A percentile compares a stretch with the other conserved stretches of the same genome.
Evolutionary conservation across 805 yeast genomes (phyloP).

Genomic region (Candida railenensis): DNA sequence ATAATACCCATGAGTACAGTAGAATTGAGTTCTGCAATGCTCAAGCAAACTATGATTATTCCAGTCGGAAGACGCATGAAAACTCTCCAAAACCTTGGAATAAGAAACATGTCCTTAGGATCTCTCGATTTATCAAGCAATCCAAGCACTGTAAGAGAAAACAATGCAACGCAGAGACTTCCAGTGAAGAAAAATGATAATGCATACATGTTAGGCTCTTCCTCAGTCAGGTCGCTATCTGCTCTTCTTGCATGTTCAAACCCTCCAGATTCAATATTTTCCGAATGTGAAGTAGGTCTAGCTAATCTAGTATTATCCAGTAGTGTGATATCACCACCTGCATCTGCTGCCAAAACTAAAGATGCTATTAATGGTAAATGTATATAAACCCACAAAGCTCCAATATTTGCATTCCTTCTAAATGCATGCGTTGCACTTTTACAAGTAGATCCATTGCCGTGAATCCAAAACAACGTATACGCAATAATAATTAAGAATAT

Average conservation of each 20-base stretch:
- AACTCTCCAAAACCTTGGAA: constrained; percentile 38
- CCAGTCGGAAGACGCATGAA: constrained; percentile 42
- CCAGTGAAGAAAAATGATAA: constrained; percentile 53
- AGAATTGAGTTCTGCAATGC: constrained; percentile 42
- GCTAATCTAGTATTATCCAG: constrained; percentile 17
- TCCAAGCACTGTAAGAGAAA: constrained; percentile 40
- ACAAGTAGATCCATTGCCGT: constrained; percentile 53
- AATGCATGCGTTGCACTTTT: constrained; percentile 52
- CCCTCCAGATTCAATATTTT: background rate
- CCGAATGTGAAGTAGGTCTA: background rate
- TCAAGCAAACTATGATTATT: constrained; percentile 34
- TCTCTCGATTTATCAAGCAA: constrained; percentile 46
- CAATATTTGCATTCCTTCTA: constrained; percentile 46
- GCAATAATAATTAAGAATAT: constrained; percentile 48
- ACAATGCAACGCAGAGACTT: constrained; percentile 48
- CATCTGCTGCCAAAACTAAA: constrained; percentile 56
- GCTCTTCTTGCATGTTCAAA: background rate
- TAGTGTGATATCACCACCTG: constrained; percentile 49
- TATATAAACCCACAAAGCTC: constrained; percentile 42
- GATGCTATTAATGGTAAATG: constrained; percentile 55
- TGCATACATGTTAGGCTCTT: constrained; percentile 35
- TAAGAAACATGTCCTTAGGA: constrained; percentile 23
- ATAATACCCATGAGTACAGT: constrained; percentile 44
- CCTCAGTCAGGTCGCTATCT: constrained; percentile 19
- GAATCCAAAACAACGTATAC: constrained; percentile 51